A percentile compares a stretch with the other conserved stretches of the same genome.
Evolutionary conservation across 441 rosid species (phyloP).

Genomic region (Breynia disticha): DNA sequence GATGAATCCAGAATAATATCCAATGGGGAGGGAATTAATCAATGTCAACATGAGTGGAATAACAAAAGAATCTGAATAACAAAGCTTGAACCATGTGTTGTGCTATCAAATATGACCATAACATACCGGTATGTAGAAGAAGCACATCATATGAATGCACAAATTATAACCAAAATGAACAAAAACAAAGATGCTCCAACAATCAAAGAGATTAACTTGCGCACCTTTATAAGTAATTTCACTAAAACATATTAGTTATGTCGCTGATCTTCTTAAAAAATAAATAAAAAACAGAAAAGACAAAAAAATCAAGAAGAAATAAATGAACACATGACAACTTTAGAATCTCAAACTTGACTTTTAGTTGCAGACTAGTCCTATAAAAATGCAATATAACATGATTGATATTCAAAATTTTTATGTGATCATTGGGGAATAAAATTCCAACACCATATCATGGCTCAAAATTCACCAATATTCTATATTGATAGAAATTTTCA

Average conservation of each 20-base stretch:
- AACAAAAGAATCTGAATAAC: too few relatives aligned
- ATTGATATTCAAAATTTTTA: too few relatives aligned
- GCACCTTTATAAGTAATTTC: constrained; percentile 17
- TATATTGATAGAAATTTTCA: too few relatives aligned
- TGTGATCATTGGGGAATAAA: too few relatives aligned
- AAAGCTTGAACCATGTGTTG: too few relatives aligned
- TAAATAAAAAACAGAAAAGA: background rate
- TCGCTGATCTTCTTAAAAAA: constrained; percentile 17
- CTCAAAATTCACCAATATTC: too few relatives aligned
- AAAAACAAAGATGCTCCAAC: constrained; percentile 28
- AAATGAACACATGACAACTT: background rate
- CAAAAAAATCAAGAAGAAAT: background rate
- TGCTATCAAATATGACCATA: too few relatives aligned
- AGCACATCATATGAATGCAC: constrained; percentile 21
- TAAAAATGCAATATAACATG: too few relatives aligned
- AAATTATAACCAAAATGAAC: constrained; percentile 28
- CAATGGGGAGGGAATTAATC: too few relatives aligned
- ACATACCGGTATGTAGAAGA: background rate
- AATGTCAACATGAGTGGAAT: too few relatives aligned
- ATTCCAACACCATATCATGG: too few relatives aligned
- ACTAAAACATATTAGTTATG: background rate
- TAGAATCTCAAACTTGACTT: background rate
- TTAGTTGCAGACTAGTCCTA: constrained; percentile 5
- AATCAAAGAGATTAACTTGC: constrained; percentile 16
- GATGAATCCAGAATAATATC: too few relatives aligned